These are phyloP conservation scores for Coix lacrymajobi DNA, from an alignment of 176 grass and related monocot species.

Conservation along the genomic window DNA sequence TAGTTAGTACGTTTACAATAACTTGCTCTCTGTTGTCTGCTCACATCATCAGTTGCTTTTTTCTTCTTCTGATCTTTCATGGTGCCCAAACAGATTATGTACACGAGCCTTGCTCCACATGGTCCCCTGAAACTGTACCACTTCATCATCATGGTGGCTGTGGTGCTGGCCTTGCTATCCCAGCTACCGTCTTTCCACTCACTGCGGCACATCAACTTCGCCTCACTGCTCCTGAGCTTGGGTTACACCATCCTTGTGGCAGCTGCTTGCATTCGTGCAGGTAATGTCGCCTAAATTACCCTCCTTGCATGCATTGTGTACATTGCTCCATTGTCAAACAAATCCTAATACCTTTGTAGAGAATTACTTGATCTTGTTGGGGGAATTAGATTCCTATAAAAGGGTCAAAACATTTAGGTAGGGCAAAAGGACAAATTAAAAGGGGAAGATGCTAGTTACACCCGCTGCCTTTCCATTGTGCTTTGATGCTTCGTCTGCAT, in stretches of 20 bases:
- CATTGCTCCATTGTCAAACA: not conserved
- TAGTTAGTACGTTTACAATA: not conserved
- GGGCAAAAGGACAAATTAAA: not conserved
- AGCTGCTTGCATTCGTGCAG: conserved; percentile 76
- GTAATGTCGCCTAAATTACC: conserved; percentile 32
- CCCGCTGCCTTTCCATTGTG: not conserved
- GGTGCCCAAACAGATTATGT: conserved; percentile 69
- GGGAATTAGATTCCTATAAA: conserved; percentile 23
- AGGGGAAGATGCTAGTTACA: conserved; percentile 2
- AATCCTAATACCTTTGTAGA: not conserved
- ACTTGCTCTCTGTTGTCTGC: not conserved
- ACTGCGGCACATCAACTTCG: conserved; percentile 86
- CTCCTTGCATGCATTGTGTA: not conserved
- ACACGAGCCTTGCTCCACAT: conserved; percentile 61
- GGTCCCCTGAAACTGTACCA: conserved; percentile 84
- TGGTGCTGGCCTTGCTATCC: conserved; percentile 73
- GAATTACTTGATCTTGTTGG: not conserved
- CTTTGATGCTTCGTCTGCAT: conserved; percentile 6
- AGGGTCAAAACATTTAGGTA: conserved; percentile 16
- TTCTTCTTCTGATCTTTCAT: conserved; percentile 1
- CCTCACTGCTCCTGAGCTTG: conserved; percentile 70
- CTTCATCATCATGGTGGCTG: conserved; percentile 81
- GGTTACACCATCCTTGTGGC: conserved; percentile 73
- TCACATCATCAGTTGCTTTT: conserved; percentile 1
- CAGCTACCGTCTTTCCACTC: conserved; percentile 96